These are phyloP conservation scores for Ceratobasidium theobromae DNA, from an alignment of 1,284 basidiomycete genomes.

Conservation along the genomic window DNA sequence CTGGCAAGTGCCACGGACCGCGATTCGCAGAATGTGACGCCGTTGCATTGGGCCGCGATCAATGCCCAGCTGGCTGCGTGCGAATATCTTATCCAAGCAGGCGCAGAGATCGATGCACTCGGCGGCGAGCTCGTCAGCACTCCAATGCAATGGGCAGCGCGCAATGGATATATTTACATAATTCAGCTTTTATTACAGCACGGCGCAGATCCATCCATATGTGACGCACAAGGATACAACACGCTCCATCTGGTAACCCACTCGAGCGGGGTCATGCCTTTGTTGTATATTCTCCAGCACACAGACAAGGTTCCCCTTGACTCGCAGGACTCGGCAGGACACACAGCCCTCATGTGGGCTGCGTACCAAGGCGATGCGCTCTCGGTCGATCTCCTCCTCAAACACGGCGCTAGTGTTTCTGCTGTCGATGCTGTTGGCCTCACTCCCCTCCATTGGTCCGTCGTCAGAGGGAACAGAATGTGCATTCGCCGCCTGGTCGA, in stretches of 20 bases:
- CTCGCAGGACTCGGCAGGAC: constrained; percentile 74
- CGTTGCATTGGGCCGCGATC: constrained; percentile 96
- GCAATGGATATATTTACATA: constrained; percentile 93
- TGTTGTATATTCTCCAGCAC: constrained; percentile 91
- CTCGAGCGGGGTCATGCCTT: constrained; percentile 89
- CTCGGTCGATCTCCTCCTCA: constrained; percentile 87
- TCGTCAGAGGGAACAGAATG: constrained; percentile 87
- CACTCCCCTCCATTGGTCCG: constrained; percentile 96
- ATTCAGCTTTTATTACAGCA: constrained; percentile 87
- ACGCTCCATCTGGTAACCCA: constrained; percentile 94
- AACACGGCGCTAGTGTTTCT: constrained; percentile 81
- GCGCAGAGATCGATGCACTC: constrained; percentile 92
- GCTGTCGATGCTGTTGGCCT: constrained; percentile 80
- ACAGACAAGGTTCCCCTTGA: constrained; percentile 74
- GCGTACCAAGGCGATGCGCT: constrained; percentile 98
- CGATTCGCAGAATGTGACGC: constrained; percentile 90
- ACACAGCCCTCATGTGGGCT: constrained; percentile 98
- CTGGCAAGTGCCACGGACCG: constrained; percentile 74
- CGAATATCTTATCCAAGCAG: constrained; percentile 82
- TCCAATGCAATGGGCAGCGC: constrained; percentile 96
- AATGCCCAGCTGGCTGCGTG: constrained; percentile 83
- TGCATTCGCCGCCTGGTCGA: constrained; percentile 85
- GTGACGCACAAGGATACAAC: constrained; percentile 96
- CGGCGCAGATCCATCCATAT: constrained; percentile 88
- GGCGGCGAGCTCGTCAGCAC: constrained; percentile 96